Evolutionary conservation across 2,329 filamentous ascomycete species (phyloP).

Genomic region (Aureobasidium sp.): DNA sequence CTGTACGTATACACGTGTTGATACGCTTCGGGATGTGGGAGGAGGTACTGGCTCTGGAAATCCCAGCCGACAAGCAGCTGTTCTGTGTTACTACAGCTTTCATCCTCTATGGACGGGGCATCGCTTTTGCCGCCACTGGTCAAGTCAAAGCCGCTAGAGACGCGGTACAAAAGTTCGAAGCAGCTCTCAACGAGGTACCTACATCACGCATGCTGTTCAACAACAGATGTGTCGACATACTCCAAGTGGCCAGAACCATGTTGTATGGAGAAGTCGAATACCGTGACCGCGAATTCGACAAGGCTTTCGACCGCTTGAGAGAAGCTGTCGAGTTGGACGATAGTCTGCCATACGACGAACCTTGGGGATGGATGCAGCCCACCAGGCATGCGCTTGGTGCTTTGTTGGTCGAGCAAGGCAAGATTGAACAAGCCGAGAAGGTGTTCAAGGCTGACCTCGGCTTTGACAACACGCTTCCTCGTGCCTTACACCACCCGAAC

Average conservation of each 20-base stretch:
- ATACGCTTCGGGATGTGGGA: constrained; percentile 67
- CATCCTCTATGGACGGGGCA: constrained; percentile 57
- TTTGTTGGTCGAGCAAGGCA: constrained; percentile 56
- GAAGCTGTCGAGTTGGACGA: constrained; percentile 53
- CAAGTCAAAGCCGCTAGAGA: constrained; percentile 44
- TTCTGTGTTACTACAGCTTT: constrained; percentile 65
- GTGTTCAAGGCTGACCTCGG: constrained; percentile 35
- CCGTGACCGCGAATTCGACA: constrained; percentile 48
- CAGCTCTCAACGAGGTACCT: constrained; percentile 47
- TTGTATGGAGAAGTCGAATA: constrained; percentile 68
- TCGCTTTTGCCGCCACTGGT: constrained; percentile 56
- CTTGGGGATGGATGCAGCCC: constrained; percentile 74
- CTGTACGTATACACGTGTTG: constrained; percentile 59
- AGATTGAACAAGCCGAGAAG: constrained; percentile 29
- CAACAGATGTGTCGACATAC: constrained; percentile 56
- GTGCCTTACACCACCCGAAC: constrained; percentile 58
- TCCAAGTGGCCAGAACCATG: constrained; percentile 54
- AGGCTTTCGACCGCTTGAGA: constrained; percentile 51
- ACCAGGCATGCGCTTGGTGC: constrained; percentile 61
- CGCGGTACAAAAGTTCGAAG: constrained; percentile 40
- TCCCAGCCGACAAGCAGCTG: constrained; percentile 52
- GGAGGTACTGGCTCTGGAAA: constrained; percentile 49
- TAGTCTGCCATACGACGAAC: constrained; percentile 59
- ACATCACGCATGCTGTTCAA: constrained; percentile 58
- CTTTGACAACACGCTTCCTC: constrained; percentile 46